phyloP scores from a whole-genome alignment of 306 rosid genomes.

The Senna siamea region DNA sequence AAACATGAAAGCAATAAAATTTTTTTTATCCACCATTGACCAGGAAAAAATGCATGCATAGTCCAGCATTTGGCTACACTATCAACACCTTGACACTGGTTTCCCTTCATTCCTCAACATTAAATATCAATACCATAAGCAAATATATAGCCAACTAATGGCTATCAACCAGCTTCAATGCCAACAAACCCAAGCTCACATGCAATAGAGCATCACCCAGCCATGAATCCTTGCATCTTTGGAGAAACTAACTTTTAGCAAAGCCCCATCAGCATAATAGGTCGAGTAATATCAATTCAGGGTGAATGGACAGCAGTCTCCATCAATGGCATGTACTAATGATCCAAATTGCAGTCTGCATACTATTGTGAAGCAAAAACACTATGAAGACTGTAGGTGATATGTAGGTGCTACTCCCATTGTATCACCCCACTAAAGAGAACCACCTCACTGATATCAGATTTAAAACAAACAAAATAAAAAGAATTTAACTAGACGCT shows the following conservation, averaged over 20 bases:
- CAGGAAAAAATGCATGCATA: constrained; percentile 30
- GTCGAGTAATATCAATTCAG: constrained; percentile 31
- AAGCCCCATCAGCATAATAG: constrained; percentile 40
- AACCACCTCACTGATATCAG: constrained; percentile 32
- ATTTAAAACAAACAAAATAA: constrained; percentile 29
- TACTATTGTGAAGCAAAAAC: constrained; percentile 34
- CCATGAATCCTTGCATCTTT: constrained; percentile 36
- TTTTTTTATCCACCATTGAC: constrained; percentile 37
- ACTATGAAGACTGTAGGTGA: constrained; percentile 14
- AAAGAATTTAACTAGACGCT: constrained; percentile 22
- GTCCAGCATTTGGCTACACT: constrained; percentile 38
- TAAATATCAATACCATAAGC: constrained; percentile 25
- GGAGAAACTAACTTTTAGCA: constrained; percentile 37
- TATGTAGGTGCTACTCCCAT: constrained; percentile 38
- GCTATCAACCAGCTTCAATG: constrained; percentile 37
- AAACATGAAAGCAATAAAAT: constrained; percentile 34
- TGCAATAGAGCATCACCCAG: constrained; percentile 36
- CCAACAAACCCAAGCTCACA: constrained; percentile 24
- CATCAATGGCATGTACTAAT: constrained; percentile 41
- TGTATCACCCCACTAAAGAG: constrained; percentile 38
- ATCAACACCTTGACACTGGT: constrained; percentile 36
- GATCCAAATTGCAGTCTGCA: constrained; percentile 44
- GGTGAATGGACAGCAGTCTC: constrained; percentile 35
- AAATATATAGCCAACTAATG: constrained; percentile 37
- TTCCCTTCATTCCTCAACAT: constrained; percentile 37